Conservation (phyloP, 2,329 filamentous ascomycete species). For the Xylariaceae sp. region DNA sequence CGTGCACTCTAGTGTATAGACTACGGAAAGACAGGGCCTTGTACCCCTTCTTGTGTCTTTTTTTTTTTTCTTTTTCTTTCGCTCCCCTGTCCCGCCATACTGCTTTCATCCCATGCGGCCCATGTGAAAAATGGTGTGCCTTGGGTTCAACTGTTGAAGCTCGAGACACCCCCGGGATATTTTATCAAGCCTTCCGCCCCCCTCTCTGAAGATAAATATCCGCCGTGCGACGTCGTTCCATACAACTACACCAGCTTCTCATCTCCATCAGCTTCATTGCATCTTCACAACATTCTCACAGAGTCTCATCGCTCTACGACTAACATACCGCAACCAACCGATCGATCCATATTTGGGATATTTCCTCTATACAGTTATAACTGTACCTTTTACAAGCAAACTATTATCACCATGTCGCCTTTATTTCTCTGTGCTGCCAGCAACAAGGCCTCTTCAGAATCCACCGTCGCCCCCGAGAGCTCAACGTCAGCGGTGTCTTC, state of each 20-base stretch:
- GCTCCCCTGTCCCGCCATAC: conserved; percentile 12
- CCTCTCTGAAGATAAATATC: conserved; percentile 12
- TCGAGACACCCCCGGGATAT: conserved; percentile 1
- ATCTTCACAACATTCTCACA: background rate
- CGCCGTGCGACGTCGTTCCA: conserved; percentile 28
- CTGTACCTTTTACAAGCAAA: background rate
- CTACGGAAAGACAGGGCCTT: conserved; percentile 8
- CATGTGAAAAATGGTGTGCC: background rate
- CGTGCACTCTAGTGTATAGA: background rate
- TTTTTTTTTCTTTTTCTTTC: conserved; percentile 8
- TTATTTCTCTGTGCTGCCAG: conserved; percentile 15
- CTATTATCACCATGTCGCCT: conserved; percentile 12
- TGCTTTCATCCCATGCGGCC: conserved; percentile 9
- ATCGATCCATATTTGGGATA: too few species aligned
- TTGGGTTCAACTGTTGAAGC: background rate
- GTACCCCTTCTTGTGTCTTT: conserved; percentile 11
- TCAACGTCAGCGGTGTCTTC: conserved; percentile 17
- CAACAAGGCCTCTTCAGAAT: conserved; percentile 6
- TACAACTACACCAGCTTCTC: conserved; percentile 2
- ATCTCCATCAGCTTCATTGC: background rate
- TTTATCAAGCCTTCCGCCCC: background rate
- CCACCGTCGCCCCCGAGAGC: background rate
- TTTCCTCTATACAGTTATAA: background rate
- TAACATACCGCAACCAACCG: background rate
- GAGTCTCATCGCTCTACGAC: background rate